Evolutionary conservation across 208 protist genomes (phyloP), one percentile per base, ranked within the genome.

Genomic region (Wallacemonas sp.): DNA sequence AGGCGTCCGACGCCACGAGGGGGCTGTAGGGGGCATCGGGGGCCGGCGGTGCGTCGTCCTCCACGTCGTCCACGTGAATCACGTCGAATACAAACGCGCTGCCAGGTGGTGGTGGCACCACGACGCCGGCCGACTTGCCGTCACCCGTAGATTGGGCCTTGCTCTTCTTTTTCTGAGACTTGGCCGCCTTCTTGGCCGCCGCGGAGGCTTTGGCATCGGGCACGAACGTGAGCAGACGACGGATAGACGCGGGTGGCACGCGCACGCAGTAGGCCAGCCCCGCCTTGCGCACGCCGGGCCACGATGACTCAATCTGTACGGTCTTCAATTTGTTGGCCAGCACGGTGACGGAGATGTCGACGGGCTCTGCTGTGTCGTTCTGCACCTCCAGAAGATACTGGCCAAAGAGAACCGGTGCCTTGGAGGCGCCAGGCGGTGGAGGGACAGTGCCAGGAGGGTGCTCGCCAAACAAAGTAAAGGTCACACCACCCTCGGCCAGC

Each of bases 281-380:
- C 16, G 31, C 26, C 32, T 41, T 59, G 11, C 52, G 52, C 14
- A 59, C 52, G 14, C 52, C 52, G 25, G 52, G 52, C 52, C 52
- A 59, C 52, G 32, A 2, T 14, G 52, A 10, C 11, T 59, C 52
- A 4, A 59, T 25, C 52, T 59, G 31, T 14, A 59, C 52, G 5
- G 31, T 59, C 52, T 59, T 59, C 14, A 59, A n/a, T 25, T 59
- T 59, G 31, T 59, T 59, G 18, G 52, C 31, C 1, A 59, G 52
- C 52, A 59, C 52, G 12, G 52, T 59, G 12, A 59, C 52, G 8
- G 52, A 12, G 16, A 29, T 29, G 0, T 59, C 31, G n/a, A 59
- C 14, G 31, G 52, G 26, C 26, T 33, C 26, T 5, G 7, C 22
- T 3, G n/a, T 39, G 31, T 59, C 22, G 52, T 59, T 59, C 52